Percentiles rank a stretch among this genome's conserved stretches.
Evolutionary conservation across 164 flowering plant genomes (phyloP).

Genomic region (Annona squamosa): DNA sequence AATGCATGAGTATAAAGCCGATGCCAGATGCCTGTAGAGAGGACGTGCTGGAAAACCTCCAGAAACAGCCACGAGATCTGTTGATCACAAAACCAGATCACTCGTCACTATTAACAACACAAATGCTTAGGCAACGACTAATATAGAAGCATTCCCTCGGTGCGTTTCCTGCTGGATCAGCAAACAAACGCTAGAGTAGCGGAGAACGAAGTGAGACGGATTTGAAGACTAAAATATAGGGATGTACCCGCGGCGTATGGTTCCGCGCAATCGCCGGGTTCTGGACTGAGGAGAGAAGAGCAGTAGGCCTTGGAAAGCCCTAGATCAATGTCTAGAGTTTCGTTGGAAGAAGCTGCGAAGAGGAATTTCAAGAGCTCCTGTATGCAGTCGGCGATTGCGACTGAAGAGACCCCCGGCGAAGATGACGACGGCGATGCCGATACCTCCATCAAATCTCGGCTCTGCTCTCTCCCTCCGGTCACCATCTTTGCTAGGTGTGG

Average conservation of each 20-base stretch:
- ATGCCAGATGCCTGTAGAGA: conserved; percentile 56
- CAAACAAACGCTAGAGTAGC: too few relatives aligned
- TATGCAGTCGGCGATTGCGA: conserved; percentile 28
- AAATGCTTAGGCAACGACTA: neutral
- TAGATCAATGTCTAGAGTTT: conserved; percentile 31
- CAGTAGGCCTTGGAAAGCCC: conserved; percentile 52
- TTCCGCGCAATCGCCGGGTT: conserved; percentile 6
- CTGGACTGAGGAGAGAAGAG: conserved; percentile 39
- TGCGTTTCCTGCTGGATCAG: neutral
- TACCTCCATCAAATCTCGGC: conserved; percentile 5
- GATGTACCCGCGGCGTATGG: neutral
- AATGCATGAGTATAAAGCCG: conserved; percentile 37
- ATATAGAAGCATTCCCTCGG: neutral
- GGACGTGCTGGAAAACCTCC: conserved; percentile 63
- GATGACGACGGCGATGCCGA: conserved; percentile 2
- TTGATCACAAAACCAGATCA: neutral
- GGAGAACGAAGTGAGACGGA: neutral
- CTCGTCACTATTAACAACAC: neutral
- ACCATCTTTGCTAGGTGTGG: neutral
- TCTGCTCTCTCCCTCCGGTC: neutral
- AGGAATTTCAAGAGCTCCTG: conserved; percentile 45
- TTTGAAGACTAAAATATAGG: neutral
- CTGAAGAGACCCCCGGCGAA: conserved; percentile 18
- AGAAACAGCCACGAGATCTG: conserved; percentile 22
- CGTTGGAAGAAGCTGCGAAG: conserved; percentile 32